A percentile compares a stretch with the other conserved stretches of the same genome.
Conservation (phyloP, 177 flowering plant species). For the Telopea speciosissima region DNA sequence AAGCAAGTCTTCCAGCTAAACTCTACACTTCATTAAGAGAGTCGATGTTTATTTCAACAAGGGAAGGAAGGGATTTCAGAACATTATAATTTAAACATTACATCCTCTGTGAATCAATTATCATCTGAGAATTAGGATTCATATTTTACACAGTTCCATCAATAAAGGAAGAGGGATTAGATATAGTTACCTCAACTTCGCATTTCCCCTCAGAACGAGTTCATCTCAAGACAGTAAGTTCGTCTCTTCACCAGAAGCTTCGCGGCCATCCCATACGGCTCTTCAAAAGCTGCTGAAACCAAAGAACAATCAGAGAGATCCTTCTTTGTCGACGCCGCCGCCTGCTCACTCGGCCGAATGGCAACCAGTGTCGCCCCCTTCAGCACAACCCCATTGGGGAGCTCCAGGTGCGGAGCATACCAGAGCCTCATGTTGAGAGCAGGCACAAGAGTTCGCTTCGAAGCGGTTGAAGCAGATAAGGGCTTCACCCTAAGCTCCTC, state of each 20-base stretch:
- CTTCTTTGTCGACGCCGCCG: constrained; percentile 32
- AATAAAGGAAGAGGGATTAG: not conserved
- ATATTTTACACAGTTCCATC: not conserved
- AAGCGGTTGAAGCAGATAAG: constrained; percentile 74
- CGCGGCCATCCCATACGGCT: constrained; percentile 80
- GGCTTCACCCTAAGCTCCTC: constrained; percentile 97
- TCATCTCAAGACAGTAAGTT: constrained; percentile 97
- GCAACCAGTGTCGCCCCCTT: constrained; percentile 96
- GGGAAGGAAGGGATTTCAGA: not conserved
- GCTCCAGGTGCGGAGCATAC: constrained; percentile 83
- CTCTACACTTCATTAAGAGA: not conserved
- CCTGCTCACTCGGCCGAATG: constrained; percentile 78
- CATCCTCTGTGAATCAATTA: not conserved
- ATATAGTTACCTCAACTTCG: constrained; percentile 20
- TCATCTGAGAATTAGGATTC: not conserved
- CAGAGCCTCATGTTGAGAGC: constrained; percentile 88
- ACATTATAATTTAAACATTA: constrained; percentile 1
- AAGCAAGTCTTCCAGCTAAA: not conserved
- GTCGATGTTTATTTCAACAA: not conserved
- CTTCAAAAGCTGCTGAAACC: constrained; percentile 80
- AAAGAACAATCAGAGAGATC: constrained; percentile 63
- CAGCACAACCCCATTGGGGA: constrained; percentile 71
- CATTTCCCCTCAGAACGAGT: constrained; percentile 61
- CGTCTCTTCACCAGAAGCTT: constrained; percentile 75
- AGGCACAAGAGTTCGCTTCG: constrained; percentile 87